Evolutionary conservation across 163 green algal genomes (phyloP).

Genomic region (Scenedesmus sp.): DNA sequence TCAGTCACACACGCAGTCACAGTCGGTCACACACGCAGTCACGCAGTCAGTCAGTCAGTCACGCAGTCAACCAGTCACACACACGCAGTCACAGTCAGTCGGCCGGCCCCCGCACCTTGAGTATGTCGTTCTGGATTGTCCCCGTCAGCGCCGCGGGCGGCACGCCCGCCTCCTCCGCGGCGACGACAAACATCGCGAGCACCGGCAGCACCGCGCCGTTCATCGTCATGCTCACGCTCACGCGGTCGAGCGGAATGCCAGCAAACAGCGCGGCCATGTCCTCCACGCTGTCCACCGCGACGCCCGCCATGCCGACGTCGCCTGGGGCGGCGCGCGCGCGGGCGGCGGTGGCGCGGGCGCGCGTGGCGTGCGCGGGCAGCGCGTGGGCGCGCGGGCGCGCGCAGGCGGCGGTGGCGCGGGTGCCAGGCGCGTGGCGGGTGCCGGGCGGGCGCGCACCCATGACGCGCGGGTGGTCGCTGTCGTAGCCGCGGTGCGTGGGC

Average conservation of each 20-base stretch:
- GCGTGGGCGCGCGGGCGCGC: too few species aligned
- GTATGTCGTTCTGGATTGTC: slow-evolving; percentile 86
- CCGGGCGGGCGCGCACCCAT: slow-evolving; percentile 12
- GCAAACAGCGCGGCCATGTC: slow-evolving; percentile 84
- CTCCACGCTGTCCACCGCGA: slow-evolving; percentile 77
- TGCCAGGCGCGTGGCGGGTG: too few species aligned
- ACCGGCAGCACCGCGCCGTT: slow-evolving; percentile 82
- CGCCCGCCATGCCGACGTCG: slow-evolving; percentile 80
- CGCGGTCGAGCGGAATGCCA: slow-evolving; percentile 75
- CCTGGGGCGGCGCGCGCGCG: too few species aligned
- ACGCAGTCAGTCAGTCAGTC: too few species aligned
- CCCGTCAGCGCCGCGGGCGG: slow-evolving; percentile 56
- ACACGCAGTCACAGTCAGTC: too few species aligned
- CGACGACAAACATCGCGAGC: slow-evolving; percentile 77
- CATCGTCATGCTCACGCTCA: slow-evolving; percentile 84
- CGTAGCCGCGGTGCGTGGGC: slow-evolving; percentile 79
- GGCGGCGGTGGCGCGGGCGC: too few species aligned
- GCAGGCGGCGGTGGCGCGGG: too few species aligned
- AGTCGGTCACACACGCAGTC: too few species aligned
- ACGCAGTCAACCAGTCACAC: too few species aligned
- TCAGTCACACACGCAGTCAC: too few species aligned
- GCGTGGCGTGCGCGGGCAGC: too few species aligned
- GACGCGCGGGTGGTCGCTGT: slow-evolving; percentile 76
- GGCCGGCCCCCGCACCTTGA: slow-evolving; percentile 67
- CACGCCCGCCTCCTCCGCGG: slow-evolving; percentile 72